phyloP scores from a whole-genome alignment of 2,329 filamentous ascomycete species.

The Pyrenophora teres region DNA sequence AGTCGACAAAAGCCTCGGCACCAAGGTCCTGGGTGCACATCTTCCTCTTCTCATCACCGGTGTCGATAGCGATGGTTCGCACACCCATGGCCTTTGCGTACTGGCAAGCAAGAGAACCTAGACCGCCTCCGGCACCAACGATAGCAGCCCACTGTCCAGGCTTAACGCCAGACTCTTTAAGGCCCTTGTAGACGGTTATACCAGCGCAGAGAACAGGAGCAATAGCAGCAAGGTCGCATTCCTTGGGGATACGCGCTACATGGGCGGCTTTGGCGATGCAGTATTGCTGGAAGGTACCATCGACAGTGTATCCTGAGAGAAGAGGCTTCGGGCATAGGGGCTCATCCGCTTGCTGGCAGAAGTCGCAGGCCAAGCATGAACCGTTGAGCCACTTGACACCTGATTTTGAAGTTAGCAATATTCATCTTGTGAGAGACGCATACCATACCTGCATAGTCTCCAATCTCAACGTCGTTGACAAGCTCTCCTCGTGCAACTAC shows the following conservation, averaged over 20 bases:
- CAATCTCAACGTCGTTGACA: conserved; percentile 74
- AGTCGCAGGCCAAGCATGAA: conserved; percentile 79
- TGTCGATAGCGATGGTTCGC: conserved; percentile 78
- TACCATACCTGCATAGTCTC: conserved; percentile 69
- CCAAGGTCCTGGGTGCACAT: conserved; percentile 72
- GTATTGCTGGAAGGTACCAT: conserved; percentile 94
- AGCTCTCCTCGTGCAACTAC: conserved; percentile 80
- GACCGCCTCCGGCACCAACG: conserved; percentile 82
- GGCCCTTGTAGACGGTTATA: conserved; percentile 87
- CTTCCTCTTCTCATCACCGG: conserved; percentile 77
- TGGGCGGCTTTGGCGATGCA: conserved; percentile 84
- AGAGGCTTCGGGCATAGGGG: conserved; percentile 76
- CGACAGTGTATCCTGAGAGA: conserved; percentile 89
- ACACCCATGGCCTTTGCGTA: conserved; percentile 92
- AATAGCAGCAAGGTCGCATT: conserved; percentile 74
- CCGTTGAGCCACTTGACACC: conserved; percentile 91
- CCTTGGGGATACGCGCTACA: conserved; percentile 79
- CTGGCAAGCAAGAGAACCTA: conserved; percentile 79
- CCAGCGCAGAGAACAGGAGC: conserved; percentile 83
- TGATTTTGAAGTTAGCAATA: not conserved
- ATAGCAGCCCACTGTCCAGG: conserved; percentile 82
- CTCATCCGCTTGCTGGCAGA: conserved; percentile 81
- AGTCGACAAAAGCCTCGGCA: conserved; percentile 77
- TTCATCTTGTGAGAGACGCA: not conserved
- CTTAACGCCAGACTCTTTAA: conserved; percentile 78